Conservation (phyloP, 106 monocot species). For the Allium cepa region DNA sequence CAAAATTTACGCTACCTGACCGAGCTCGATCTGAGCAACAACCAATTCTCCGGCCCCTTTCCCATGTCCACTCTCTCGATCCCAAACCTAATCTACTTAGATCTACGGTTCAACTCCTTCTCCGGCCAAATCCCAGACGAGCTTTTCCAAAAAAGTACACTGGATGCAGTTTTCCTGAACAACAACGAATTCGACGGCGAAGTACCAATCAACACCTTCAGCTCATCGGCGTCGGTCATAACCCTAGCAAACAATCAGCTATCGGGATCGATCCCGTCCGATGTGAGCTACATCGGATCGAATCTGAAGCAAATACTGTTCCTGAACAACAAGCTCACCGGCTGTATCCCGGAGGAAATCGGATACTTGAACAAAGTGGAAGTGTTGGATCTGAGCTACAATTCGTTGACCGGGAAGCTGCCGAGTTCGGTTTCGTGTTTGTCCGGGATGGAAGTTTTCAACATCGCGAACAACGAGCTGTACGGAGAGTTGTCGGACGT, state of each 20-base stretch:
- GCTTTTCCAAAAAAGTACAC: conserved; percentile 26
- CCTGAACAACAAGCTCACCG: conserved; percentile 78
- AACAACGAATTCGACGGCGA: conserved; percentile 53
- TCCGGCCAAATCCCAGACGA: conserved; percentile 43
- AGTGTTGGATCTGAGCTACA: conserved; percentile 83
- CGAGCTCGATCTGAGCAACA: conserved; percentile 94
- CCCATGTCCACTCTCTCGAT: conserved; percentile 40
- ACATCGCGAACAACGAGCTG: conserved; percentile 75
- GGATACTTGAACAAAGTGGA: conserved; percentile 47
- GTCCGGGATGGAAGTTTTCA: conserved; percentile 60
- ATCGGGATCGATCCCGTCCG: conserved; percentile 47
- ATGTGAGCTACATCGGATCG: conserved; percentile 28
- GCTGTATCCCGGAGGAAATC: conserved; percentile 71
- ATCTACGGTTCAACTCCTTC: conserved; percentile 57
- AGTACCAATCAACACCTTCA: conserved; percentile 45
- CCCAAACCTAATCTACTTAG: conserved; percentile 45
- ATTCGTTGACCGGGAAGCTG: conserved; percentile 58
- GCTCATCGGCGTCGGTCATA: conserved; percentile 57
- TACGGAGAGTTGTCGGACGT: conserved; percentile 60
- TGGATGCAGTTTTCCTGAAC: conserved; percentile 71
- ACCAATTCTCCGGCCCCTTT: conserved; percentile 66
- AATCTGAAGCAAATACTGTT: conserved; percentile 46
- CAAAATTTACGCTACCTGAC: conserved; percentile 33
- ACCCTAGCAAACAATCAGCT: conserved; percentile 65
- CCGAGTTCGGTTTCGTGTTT: conserved; percentile 64